Evolutionary conservation across 495 filamentous ascomycete species (phyloP), one percentile per base, ranked within the genome.

Genomic region (Lindgomyces ingoldianus): DNA sequence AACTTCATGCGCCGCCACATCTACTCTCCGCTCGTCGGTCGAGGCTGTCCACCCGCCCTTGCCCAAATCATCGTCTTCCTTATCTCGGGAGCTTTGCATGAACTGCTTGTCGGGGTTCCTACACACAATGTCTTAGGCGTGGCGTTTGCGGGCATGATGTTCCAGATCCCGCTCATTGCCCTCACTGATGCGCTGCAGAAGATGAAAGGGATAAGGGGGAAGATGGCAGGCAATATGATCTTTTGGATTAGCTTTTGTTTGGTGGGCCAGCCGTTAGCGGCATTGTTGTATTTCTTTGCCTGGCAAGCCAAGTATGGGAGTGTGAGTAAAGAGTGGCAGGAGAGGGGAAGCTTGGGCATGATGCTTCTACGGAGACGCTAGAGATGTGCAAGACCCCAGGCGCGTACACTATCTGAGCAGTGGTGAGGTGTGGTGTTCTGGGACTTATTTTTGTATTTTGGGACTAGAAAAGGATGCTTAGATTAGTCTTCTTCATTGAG

Each of bases 231-330:
- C 9, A 98, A 98, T 73, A 85, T 83, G 42, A 93, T 96, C 57
- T 98, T 98, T 76, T 98, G 94, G 94, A 81, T 94, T 36, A 89
- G 87, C 26, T 98, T 98, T 72, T 96, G 91, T 63, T 81, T 98
- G 16, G 85, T 98, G 0, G 94, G 94, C 0, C 94, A 98, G 81
- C 94, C 94, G 11, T 79, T 97, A 39, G 93, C 90, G 0, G 91
- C 90, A 1, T 74, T 98, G 33, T 73, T 94, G 64, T 98, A 98
- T 74, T 98, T 96, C 74, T 97, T 96, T 73, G 94, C 92, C 14
- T 98, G 94, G 94, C 93, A 97, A 75, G 92, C 91, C 19, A 98
- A 98, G 77, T 96, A 96, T 73, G 94, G 94, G 19, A 92, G 85
- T 69, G 83, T 85, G 24, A 85, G 81, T 61, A 76, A 75, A 39